These are phyloP conservation scores for Tephrocybe sp. DNA, from an alignment of 768 basidiomycete genomes.

Conservation along the genomic window DNA sequence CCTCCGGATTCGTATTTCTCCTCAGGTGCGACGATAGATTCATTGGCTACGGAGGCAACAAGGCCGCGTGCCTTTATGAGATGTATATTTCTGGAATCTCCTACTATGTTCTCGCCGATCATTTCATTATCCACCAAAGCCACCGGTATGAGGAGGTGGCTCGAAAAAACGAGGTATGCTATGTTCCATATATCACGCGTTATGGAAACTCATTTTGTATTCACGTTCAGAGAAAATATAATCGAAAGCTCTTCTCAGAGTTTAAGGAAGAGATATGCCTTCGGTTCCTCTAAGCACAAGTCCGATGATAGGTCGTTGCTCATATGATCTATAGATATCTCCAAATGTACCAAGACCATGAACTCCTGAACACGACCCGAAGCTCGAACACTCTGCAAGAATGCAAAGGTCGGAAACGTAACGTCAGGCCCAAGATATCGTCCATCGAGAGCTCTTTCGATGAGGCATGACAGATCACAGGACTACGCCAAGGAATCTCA, in stretches of 20 bases:
- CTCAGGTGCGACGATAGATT: conserved; percentile 89
- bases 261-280: conserved; percentile 79
- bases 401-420: conserved; percentile 63
- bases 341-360: conserved; percentile 54
- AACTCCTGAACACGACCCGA: conserved; percentile 46
- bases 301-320: not conserved
- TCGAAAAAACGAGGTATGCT: conserved; percentile 63
- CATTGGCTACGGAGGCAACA: conserved; percentile 89
- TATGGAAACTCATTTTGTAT: not conserved
- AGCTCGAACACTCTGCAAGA: conserved; percentile 59
- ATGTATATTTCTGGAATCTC: conserved; percentile 87
- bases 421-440: conserved; percentile 40
- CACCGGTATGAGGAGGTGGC: conserved; percentile 79
- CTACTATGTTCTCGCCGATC: conserved; percentile 82
- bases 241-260: conserved; percentile 74
- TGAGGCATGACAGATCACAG: not conserved
- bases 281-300: conserved; percentile 45
- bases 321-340: conserved; percentile 49
- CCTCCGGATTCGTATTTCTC: not conserved
- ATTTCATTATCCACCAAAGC: conserved; percentile 88
- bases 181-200: conserved; percentile 8
- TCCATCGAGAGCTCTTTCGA: not conserved
- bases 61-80: conserved; percentile 89
- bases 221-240: conserved; percentile 59
- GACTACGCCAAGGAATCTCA: not conserved